phyloP scores from a whole-genome alignment of 148 eudicot genomes.

The Rheum nobile region DNA sequence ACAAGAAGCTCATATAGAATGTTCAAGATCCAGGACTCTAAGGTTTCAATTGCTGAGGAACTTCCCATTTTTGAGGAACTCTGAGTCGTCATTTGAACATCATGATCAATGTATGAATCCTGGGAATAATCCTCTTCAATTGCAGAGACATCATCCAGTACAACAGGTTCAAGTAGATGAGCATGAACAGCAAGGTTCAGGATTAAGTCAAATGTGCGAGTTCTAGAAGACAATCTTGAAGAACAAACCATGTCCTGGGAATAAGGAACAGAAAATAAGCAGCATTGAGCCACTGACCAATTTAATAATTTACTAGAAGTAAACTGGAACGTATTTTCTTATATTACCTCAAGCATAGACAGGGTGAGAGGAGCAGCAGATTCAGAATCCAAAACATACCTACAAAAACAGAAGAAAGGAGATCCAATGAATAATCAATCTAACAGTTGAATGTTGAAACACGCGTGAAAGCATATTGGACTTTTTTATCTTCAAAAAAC shows the following conservation, averaged over 20 bases:
- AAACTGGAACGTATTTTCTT: not conserved
- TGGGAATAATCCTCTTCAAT: conserved; percentile 69
- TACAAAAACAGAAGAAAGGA: conserved; percentile 23
- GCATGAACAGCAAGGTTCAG: conserved; percentile 97
- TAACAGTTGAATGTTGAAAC: not conserved
- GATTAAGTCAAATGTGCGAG: conserved; percentile 87
- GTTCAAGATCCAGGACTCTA: conserved; percentile 83
- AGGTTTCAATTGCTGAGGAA: conserved; percentile 58
- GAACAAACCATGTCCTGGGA: conserved; percentile 36
- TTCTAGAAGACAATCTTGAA: conserved; percentile 54
- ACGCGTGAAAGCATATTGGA: not conserved
- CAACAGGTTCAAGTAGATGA: conserved; percentile 84
- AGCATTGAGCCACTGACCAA: conserved; percentile 5
- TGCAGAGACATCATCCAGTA: conserved; percentile 53
- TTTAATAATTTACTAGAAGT: not conserved
- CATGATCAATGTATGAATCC: conserved; percentile 44
- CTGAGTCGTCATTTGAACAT: conserved; percentile 33
- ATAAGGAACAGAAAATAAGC: conserved; percentile 10
- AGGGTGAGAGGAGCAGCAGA: conserved; percentile 89
- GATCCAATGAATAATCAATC: not conserved
- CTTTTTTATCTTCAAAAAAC: not conserved
- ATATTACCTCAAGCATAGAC: conserved; percentile 81
- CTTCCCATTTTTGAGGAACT: conserved; percentile 29
- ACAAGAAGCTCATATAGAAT: conserved; percentile 79
- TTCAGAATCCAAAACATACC: conserved; percentile 81